Evolutionary conservation across 345 rosid genomes (phyloP).

Genomic region (rapeseed (Brassica napus)): Da-Ae NC_063442.1:11232001-11232500

Average conservation of each 20-base stretch:
- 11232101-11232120: neutral
- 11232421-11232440: neutral
- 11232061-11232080: neutral
- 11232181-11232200: neutral
- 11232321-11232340: neutral
- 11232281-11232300: neutral
- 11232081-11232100: neutral
- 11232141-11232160: neutral
- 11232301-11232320: neutral
- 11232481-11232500: too few relatives aligned
- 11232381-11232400: neutral
- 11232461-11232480: too few relatives aligned
- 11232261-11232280: neutral
- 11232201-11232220: slow-evolving; percentile 1
- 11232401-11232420: neutral
- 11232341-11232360: neutral
- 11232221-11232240: neutral
- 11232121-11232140: too few relatives aligned
- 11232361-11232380: neutral
- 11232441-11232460: too few relatives aligned
- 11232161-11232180: too few relatives aligned
- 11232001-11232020: too few relatives aligned
- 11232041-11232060: neutral
- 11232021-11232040: too few relatives aligned
- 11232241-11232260: neutral